Percentiles rank a stretch among this genome's conserved stretches.
Conservation (phyloP, 2,329 filamentous ascomycete genomes). For the Fusarium transvaalense region DNA sequence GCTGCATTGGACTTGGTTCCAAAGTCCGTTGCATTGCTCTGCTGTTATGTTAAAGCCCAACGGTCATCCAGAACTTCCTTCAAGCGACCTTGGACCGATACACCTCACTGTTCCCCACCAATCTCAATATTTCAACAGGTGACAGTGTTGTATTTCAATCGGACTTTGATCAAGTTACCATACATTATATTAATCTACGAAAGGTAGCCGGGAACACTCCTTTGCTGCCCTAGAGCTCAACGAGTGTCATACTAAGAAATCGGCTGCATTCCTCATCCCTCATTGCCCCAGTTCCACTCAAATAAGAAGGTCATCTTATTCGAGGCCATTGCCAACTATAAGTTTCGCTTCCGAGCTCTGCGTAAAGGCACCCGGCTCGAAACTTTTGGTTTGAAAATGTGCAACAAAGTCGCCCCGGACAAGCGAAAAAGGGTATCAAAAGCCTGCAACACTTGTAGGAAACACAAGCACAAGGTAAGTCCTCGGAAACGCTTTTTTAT, state of each 20-base stretch:
- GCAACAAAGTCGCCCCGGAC: slow-evolving; percentile 68
- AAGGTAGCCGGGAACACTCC: neutral
- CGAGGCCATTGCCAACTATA: neutral
- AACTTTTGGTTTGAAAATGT: slow-evolving; percentile 55
- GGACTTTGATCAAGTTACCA: neutral
- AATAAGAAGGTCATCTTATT: neutral
- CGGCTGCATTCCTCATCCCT: neutral
- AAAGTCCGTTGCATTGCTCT: neutral
- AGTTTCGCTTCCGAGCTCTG: neutral
- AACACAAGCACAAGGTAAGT: slow-evolving; percentile 75
- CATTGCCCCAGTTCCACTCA: neutral
- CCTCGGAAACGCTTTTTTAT: neutral
- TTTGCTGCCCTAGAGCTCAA: neutral
- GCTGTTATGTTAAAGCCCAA: slow-evolving; percentile 3
- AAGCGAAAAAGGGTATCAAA: slow-evolving; percentile 73
- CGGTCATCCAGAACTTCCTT: neutral
- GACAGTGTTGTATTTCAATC: neutral
- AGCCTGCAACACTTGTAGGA: slow-evolving; percentile 74
- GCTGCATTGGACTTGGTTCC: slow-evolving; percentile 1
- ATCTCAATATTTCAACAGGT: neutral
- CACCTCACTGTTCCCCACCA: neutral
- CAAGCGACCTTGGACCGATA: neutral
- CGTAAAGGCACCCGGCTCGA: neutral
- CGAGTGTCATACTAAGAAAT: neutral
- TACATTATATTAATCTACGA: neutral